These are phyloP conservation scores for Corymbia maculata DNA, from an alignment of 345 rosid species.

Conservation along the genomic window DNA sequence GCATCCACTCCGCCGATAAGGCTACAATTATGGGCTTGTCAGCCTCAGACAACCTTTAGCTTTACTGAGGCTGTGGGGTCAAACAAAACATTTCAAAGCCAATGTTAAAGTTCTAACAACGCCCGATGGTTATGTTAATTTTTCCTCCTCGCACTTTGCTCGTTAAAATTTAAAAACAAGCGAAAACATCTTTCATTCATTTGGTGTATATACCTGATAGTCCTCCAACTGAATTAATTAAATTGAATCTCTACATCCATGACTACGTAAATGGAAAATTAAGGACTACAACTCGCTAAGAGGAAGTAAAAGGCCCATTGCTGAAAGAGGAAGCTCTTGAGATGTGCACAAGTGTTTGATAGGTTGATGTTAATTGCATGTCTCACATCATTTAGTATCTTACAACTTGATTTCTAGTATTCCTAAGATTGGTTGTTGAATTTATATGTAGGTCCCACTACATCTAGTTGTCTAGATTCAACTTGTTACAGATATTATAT, in stretches of 20 bases:
- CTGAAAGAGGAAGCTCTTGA: background rate
- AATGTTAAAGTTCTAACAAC: background rate
- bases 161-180: background rate
- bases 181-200: background rate
- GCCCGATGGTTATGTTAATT: background rate
- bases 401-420: background rate
- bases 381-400: background rate
- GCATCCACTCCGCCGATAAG: background rate
- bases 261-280: background rate
- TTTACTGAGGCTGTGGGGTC: background rate
- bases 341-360: background rate
- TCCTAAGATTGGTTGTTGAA: background rate
- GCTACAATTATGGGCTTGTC: background rate
- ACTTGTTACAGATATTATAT: background rate
- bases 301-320: background rate
- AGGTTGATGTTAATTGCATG: background rate
- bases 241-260: background rate
- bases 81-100: background rate
- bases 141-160: background rate
- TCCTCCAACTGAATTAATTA: background rate
- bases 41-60: background rate
- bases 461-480: background rate
- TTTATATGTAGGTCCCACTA: background rate
- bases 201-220: background rate
- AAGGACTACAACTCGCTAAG: background rate